phyloP scores from a whole-genome alignment of 306 rosid species.

The Crotalaria pallida region DNA sequence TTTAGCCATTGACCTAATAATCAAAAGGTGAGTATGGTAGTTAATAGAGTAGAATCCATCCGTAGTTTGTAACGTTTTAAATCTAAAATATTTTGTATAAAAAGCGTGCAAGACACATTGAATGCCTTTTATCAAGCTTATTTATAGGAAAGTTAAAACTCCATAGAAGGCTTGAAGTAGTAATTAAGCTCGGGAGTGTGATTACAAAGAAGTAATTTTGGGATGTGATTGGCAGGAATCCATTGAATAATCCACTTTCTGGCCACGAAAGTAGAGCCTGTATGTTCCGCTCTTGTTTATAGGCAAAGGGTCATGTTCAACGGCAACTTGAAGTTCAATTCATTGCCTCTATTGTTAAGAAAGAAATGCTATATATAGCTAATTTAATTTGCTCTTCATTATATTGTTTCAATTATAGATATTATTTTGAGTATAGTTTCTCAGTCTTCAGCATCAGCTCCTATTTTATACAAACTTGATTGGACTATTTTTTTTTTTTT shows the following conservation, averaged over 20 bases:
- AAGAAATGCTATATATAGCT: not conserved
- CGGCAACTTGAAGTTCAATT: not conserved
- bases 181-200: not conserved
- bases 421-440: not conserved
- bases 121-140: not conserved
- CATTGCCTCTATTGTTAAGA: not conserved
- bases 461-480: not conserved
- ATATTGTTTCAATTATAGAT: not conserved
- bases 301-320: not conserved
- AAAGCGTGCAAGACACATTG: not conserved
- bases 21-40: not conserved
- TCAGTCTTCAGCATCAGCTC: not conserved
- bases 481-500: not conserved
- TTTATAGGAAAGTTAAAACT: not conserved
- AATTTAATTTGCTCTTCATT: not conserved
- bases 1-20: no score
- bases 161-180: not conserved
- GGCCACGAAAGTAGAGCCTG: not conserved
- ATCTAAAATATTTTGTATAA: not conserved
- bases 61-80: not conserved
- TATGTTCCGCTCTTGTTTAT: not conserved
- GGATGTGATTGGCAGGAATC: not conserved
- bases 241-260: not conserved
- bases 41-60: no score
- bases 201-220: not conserved